Conservation (phyloP, 805 yeast genomes). For the Starmerella potacharoeniae region DNA sequence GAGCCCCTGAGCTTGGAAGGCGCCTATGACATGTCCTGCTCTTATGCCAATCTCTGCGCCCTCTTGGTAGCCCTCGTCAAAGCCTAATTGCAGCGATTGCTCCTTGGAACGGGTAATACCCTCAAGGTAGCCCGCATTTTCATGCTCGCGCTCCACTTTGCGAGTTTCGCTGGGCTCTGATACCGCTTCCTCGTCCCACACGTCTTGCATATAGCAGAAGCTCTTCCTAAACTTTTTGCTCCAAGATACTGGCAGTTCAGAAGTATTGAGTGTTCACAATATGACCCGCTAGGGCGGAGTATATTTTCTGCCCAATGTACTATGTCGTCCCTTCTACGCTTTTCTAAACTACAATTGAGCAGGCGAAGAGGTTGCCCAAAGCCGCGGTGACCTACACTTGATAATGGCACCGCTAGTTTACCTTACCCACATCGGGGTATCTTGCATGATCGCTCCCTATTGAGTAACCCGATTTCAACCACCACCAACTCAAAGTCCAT, state of each 20-base stretch:
- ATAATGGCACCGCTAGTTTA: too few relatives aligned
- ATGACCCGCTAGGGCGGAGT: too few relatives aligned
- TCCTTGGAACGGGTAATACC: conserved; percentile 66
- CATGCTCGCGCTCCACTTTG: conserved; percentile 41
- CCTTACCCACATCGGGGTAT: background rate
- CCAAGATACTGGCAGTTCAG: background rate
- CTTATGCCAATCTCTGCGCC: conserved; percentile 62
- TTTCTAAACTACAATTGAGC: too few relatives aligned
- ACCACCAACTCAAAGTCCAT: background rate
- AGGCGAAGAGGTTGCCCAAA: too few relatives aligned
- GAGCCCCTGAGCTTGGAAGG: conserved; percentile 33
- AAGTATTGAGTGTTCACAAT: too few relatives aligned
- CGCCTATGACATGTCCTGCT: conserved; percentile 56
- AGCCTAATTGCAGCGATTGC: conserved; percentile 60
- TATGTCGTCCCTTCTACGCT: too few relatives aligned
- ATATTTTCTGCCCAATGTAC: too few relatives aligned
- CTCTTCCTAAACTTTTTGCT: background rate
- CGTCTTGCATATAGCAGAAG: conserved; percentile 14
- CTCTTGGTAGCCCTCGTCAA: conserved; percentile 63
- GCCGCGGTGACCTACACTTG: too few relatives aligned
- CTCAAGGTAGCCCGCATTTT: conserved; percentile 71
- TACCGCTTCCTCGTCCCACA: conserved; percentile 20
- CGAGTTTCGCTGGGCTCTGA: conserved; percentile 20
- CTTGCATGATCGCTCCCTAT: background rate
- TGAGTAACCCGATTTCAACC: background rate